Evolutionary conservation across 441 rosid species (phyloP).

Genomic region (Syzygium malaccense): DNA sequence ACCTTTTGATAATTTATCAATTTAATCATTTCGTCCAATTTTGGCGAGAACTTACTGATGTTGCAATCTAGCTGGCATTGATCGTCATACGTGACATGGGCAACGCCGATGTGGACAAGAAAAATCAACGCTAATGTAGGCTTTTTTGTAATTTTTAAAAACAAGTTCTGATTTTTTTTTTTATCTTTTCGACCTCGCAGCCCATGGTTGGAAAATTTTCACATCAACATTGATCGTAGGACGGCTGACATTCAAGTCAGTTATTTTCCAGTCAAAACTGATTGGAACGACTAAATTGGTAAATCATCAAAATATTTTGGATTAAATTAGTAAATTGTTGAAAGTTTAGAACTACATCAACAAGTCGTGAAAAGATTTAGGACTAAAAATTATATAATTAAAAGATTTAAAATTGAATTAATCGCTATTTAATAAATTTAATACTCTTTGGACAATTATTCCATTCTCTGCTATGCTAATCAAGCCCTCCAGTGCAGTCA

Average conservation of each 20-base stretch:
- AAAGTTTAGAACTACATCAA: not conserved
- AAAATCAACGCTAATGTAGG: too few relatives aligned
- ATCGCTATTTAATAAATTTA: too few relatives aligned
- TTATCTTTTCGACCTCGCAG: not conserved
- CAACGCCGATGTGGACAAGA: rapidly evolving
- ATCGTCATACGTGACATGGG: rapidly evolving
- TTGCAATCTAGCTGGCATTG: rapidly evolving
- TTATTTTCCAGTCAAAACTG: rapidly evolving
- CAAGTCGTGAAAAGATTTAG: too few relatives aligned
- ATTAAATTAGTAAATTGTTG: rapidly evolving
- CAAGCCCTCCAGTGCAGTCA: not conserved
- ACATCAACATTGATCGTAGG: not conserved
- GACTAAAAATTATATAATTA: not conserved
- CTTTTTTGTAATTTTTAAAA: not conserved
- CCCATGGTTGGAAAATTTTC: not conserved
- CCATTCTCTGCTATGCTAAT: not conserved
- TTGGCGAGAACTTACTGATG: too few relatives aligned
- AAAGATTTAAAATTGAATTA: too few relatives aligned
- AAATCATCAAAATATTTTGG: not conserved
- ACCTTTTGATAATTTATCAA: rapidly evolving
- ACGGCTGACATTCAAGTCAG: rapidly evolving
- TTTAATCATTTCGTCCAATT: too few relatives aligned
- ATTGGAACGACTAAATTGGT: rapidly evolving
- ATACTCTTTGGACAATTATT: too few relatives aligned
- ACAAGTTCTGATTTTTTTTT: not conserved